Base-by-base conservation (phyloP, 352 stramenopile genomes). In the Globisporangium nunn region DNA sequence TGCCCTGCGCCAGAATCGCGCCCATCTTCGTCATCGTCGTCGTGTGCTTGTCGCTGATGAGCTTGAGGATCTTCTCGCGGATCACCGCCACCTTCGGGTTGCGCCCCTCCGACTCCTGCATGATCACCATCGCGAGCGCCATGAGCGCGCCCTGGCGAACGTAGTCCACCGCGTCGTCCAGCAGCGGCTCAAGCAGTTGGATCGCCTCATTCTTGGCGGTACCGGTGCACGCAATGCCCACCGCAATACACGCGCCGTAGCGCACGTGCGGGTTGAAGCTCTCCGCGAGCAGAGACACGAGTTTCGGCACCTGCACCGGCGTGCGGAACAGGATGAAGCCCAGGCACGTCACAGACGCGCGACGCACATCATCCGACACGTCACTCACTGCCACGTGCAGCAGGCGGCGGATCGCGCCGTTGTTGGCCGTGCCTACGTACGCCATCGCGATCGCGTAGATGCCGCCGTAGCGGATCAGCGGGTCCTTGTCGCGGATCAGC, bases 201-300 rank as follows among this genome's bases (percentile, higher is more conserved):
- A 99, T 92, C 41, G 95, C 97, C 70, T 99, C 96, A 54, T 96
- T 83, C 74, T 98, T 96, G n/a, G 92, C 96, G 7, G 96, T 98
- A 49, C 95, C 96, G 33, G 96, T 93, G 72, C 97, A 99, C 17
- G 96, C 95, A 70, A 99, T 99, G 40, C 96, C 97, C 7, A 99
- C 94, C 2, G 97, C 97, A 58, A 99, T 97, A 74, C 96, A 99
- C 58, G 96, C 96, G 12, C 97, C 97, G 73, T 99, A 99, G 47
- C 98, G 93, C 35, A 99, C 97, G 78, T 99, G 96, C 41, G 98
- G 96, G 78, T 99, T 99, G 77, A 99, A 99, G 63, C 88, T 98
- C 64, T 99, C 97, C 2, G 98, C 85, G n/a, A 99, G 74, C 35
- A 99, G 77, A 46, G 86, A 92, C 37, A 98, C 92, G 40, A 97